These are phyloP conservation scores for Aspergillus diversus DNA, from an alignment of 495 filamentous ascomycete genomes.

Conservation along the genomic window DNA sequence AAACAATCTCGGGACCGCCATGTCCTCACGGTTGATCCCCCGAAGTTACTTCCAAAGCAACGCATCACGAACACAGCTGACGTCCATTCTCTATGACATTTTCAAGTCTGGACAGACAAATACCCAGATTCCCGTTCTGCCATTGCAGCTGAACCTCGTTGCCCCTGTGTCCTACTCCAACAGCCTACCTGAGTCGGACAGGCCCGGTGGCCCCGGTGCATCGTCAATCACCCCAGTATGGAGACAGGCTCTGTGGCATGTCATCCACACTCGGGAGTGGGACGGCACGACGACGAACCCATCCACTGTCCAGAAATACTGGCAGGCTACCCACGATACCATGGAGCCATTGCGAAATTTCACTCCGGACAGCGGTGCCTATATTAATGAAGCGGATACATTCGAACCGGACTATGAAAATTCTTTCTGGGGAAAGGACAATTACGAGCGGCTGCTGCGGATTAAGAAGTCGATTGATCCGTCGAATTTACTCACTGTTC, in stretches of 20 bases:
- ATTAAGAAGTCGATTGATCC: slow-evolving; percentile 55
- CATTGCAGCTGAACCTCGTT: slow-evolving; percentile 38
- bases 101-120: neutral
- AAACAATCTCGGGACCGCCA: slow-evolving; percentile 3
- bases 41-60: slow-evolving; percentile 6
- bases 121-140: neutral
- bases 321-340: slow-evolving; percentile 37
- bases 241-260: slow-evolving; percentile 44
- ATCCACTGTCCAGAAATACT: slow-evolving; percentile 35
- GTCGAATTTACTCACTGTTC: slow-evolving; percentile 38
- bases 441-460: slow-evolving; percentile 40
- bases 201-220: slow-evolving; percentile 32
- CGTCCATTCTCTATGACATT: slow-evolving; percentile 9
- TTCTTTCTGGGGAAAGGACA: slow-evolving; percentile 51
- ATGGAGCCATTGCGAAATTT: slow-evolving; percentile 35
- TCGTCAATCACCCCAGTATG: slow-evolving; percentile 39
- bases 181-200: slow-evolving; percentile 32
- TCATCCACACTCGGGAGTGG: slow-evolving; percentile 38
- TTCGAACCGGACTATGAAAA: slow-evolving; percentile 49
- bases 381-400: slow-evolving; percentile 51
- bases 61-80: slow-evolving; percentile 4
- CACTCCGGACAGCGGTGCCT: slow-evolving; percentile 47
- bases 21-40: slow-evolving; percentile 18
- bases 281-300: slow-evolving; percentile 40
- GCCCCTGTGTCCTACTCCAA: slow-evolving; percentile 35